Base-by-base conservation (phyloP, 768 basidiomycete species). In the Cystoderma amianthinum region DNA sequence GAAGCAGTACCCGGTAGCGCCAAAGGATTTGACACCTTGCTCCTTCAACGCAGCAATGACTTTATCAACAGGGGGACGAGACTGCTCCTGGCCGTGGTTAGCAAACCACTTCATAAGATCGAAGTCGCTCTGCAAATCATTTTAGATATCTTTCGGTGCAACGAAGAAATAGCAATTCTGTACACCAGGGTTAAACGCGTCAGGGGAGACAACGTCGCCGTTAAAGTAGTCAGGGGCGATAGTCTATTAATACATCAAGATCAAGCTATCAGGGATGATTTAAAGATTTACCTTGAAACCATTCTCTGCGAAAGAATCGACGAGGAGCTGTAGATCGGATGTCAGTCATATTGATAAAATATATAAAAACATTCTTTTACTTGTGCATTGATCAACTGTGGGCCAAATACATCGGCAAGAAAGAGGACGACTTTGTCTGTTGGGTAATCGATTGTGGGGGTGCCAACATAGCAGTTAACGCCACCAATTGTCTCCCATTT, bases 1-100 rank as follows among this genome's bases (percentile, higher is more conserved):
- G 41, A 74, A 80, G 64, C 86, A 89, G 64, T 78, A 87, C 2
- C 82, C 83, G 3, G 72, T 71, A 0, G 78, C 76, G 0, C 63
- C 82, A 43, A 88, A 71, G 5, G 55, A 55, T 1, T 65, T 76
- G 16, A 87, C 63, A 2, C 84, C 85, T 45, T 73, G 51, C 22
- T 59, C 71, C 53, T 78, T 80, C 45, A 89, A 69, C 0, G 64
- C 73, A 3, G 54, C 57, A 22, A 84, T 65, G 33, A 82, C 75
- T 37, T 70, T 74, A 59, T 85, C 71, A 19, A 85, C 47, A 2
- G 50, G 10, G 1, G 77, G 76, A 10, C 74, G 73, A 1, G 72
- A 75, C 9, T 52, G 25, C 0, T 52, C 64, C 12, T 46, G 18
- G 5, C 52, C 54, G 45, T 83, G 82, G 0, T 49, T 61, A 3